Evolutionary conservation across 1,284 basidiomycete species (phyloP).

Genomic region (Marasmius tenuissimus): DNA sequence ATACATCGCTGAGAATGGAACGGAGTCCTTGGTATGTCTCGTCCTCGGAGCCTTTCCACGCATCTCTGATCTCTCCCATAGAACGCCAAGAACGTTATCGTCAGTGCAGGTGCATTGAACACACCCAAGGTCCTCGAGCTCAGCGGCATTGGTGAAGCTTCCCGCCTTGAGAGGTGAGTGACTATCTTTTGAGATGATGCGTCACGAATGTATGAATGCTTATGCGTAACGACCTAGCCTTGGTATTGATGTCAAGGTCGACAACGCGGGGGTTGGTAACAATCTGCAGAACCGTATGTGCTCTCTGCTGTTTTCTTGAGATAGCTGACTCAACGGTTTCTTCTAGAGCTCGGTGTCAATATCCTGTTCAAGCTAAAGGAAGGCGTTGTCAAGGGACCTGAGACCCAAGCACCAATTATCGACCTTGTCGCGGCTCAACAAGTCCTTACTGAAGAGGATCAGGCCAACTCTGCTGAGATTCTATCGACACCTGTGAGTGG

Average conservation of each 20-base stretch:
- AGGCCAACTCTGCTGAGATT: background rate
- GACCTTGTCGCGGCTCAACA: background rate
- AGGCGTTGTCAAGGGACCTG: background rate
- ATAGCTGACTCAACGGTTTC: background rate
- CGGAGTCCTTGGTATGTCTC: conserved; percentile 4
- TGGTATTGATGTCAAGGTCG: conserved; percentile 10
- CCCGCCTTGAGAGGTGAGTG: background rate
- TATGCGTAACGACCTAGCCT: background rate
- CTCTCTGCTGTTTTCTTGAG: background rate
- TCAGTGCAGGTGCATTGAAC: conserved; percentile 11
- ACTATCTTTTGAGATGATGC: background rate
- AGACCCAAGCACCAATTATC: background rate
- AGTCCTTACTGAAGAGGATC: background rate
- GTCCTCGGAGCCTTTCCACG: background rate
- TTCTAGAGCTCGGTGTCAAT: conserved; percentile 3
- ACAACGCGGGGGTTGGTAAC: conserved; percentile 11
- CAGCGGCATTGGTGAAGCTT: conserved; percentile 11
- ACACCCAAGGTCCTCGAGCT: conserved; percentile 15
- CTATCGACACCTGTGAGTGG: background rate
- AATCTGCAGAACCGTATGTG: conserved; percentile 14
- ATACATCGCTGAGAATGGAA: conserved; percentile 8
- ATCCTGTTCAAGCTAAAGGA: conserved; percentile 2
- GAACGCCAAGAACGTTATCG: conserved; percentile 10
- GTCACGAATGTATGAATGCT: background rate
- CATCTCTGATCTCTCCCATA: background rate